Conservation (phyloP, 2,329 filamentous ascomycete species). For the Botryosphaeria agaves region DNA sequence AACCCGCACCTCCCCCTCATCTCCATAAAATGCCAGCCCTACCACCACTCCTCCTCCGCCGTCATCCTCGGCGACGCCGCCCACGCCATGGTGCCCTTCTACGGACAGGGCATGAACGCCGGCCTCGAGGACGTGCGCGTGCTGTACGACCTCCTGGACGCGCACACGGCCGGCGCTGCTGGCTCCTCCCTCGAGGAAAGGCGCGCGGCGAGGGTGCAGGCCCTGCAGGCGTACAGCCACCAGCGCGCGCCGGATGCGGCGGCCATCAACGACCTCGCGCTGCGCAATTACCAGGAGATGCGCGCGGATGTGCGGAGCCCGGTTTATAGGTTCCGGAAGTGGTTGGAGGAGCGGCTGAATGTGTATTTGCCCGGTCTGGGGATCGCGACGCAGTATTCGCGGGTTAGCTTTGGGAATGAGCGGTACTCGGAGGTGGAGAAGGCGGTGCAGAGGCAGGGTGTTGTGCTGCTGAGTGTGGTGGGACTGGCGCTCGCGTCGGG, state of each 20-base stretch:
- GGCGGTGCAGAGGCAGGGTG: conserved; percentile 51
- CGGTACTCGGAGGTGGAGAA: conserved; percentile 68
- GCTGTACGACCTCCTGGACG: conserved; percentile 68
- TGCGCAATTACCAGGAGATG: conserved; percentile 92
- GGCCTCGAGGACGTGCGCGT: conserved; percentile 87
- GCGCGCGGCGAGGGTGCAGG: conserved; percentile 16
- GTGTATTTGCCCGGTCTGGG: conserved; percentile 60
- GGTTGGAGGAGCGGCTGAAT: conserved; percentile 67
- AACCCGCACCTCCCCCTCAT: conserved; percentile 91
- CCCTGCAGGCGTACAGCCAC: conserved; percentile 58
- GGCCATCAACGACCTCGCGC: conserved; percentile 80
- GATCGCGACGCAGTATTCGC: conserved; percentile 83
- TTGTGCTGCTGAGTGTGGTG: conserved; percentile 26
- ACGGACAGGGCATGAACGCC: conserved; percentile 95
- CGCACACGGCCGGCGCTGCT: conserved; percentile 31
- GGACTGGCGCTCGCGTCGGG: conserved; percentile 13
- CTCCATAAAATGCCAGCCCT: conserved; percentile 79
- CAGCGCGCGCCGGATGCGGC: conserved; percentile 63
- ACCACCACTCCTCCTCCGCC: conserved; percentile 60
- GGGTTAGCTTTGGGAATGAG: conserved; percentile 88
- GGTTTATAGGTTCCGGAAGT: conserved; percentile 66
- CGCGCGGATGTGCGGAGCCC: conserved; percentile 64
- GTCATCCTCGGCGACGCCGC: conserved; percentile 88
- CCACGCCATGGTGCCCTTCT: conserved; percentile 97
- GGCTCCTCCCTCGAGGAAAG: conserved; percentile 14